phyloP scores from a whole-genome alignment of 768 basidiomycete species.

The Boletellus ananiceps region DNA sequence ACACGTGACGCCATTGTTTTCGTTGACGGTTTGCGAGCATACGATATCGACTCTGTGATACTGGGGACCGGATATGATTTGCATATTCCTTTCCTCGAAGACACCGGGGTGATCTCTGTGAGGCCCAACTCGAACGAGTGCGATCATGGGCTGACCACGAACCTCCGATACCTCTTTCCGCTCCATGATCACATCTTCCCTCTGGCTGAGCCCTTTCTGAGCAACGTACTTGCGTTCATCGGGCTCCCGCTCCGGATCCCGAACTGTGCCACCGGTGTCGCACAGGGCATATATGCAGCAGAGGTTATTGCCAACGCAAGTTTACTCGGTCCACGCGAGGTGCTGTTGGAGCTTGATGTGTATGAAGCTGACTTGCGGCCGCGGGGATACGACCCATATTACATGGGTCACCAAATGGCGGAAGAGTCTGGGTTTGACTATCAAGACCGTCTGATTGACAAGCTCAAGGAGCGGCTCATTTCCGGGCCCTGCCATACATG shows the following conservation, averaged over 20 bases:
- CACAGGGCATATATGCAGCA: constrained; percentile 43
- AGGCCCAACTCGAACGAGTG: constrained; percentile 16
- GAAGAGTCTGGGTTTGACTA: constrained; percentile 32
- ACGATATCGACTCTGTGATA: constrained; percentile 43
- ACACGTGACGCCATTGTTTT: constrained; percentile 43
- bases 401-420: constrained; percentile 38
- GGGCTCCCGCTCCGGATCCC: constrained; percentile 47
- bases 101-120: constrained; percentile 20
- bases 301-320: constrained; percentile 42
- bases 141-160: constrained; percentile 37
- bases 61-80: constrained; percentile 55
- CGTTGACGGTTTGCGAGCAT: constrained; percentile 38
- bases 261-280: constrained; percentile 33
- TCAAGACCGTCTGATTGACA: constrained; percentile 32
- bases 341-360: not conserved
- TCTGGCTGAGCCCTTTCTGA: constrained; percentile 42
- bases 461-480: constrained; percentile 23
- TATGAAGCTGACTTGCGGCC: constrained; percentile 30
- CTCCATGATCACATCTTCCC: constrained; percentile 51
- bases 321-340: constrained; percentile 37
- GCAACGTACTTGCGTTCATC: constrained; percentile 51
- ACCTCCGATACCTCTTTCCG: constrained; percentile 52
- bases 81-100: constrained; percentile 45
- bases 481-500: constrained; percentile 23
- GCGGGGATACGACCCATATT: constrained; percentile 42